Base-by-base conservation (phyloP, 75 land plant genomes). In the Cryptomeria japonica region DNA sequence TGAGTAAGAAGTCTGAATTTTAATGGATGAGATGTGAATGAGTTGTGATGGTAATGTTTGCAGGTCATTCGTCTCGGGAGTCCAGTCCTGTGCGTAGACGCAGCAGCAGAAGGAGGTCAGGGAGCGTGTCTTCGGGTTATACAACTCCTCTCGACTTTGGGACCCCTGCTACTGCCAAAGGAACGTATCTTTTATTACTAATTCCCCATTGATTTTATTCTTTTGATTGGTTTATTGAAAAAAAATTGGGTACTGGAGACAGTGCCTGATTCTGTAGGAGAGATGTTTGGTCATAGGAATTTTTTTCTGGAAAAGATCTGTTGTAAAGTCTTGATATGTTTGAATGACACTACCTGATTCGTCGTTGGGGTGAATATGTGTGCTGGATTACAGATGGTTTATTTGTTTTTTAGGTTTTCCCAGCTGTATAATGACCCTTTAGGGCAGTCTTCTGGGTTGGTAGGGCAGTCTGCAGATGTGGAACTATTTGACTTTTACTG, bases 141-240 rank as follows among this genome's bases (percentile, higher is more conserved):
- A 89, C 85, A 85, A 86, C 89, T 18, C 91, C 91, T 47, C 44
- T 83, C 77, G 91, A 88, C 53, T 25, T 84, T 6, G 70, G 70
- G 70, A 64, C 28, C 28, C 70, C 70, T 64, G n/a, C 70, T 22
- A 22, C 70, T 47, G 91, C 58, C 51, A 78, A 84, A 58, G 92
- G 91, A 75, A 91, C 90, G 92, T 91, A 91, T 91, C 92, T 90
- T 89, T 72, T 32, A 9, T 70, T 25, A 36, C 53, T 28, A 14
- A 84, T 32, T 61, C 47, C 18, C 44, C 42, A 22, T 32, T 53
- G 53, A 36, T 55, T 58, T 82, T 22, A 37, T 10, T 44, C 1
- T 38, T 46, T 39, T 22, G 1, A 28, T 37, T 13, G 13, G 15
- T 14, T 14, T 14, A 5, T 85, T 31, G 0, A 14, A 51, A 13